phyloP scores from a whole-genome alignment of 2,329 filamentous ascomycete genomes.

The Penicillium oxalicum region DNA sequence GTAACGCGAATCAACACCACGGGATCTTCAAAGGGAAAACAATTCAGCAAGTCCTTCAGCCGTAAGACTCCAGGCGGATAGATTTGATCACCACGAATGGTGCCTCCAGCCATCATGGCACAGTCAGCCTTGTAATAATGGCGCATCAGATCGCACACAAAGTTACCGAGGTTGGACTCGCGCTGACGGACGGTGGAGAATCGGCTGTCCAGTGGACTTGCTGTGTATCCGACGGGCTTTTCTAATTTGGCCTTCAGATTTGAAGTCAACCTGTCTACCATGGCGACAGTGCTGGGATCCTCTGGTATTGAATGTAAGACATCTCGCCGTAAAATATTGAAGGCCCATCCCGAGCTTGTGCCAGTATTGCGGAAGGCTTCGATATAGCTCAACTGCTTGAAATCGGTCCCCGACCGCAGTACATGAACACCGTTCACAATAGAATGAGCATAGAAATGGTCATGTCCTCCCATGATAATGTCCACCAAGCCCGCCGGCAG shows the following conservation, averaged over 20 bases:
- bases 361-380: conserved; percentile 60
- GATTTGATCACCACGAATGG: conserved; percentile 80
- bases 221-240: conserved; percentile 77
- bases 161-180: conserved; percentile 85
- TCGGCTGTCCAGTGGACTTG: conserved; percentile 73
- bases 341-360: conserved; percentile 60
- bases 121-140: conserved; percentile 76
- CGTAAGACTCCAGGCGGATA: conserved; percentile 74
- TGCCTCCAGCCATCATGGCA: conserved; percentile 76
- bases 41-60: conserved; percentile 77
- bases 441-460: conserved; percentile 78
- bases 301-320: conserved; percentile 62
- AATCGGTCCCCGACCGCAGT: conserved; percentile 82
- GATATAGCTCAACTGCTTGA: conserved; percentile 86
- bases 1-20: conserved; percentile 69
- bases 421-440: conserved; percentile 75
- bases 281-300: conserved; percentile 53
- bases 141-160: conserved; percentile 86
- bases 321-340: conserved; percentile 70
- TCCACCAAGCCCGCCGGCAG: conserved; percentile 67
- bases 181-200: conserved; percentile 72
- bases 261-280: conserved; percentile 65
- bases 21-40: conserved; percentile 89
- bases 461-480: conserved; percentile 80
- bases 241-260: conserved; percentile 70